Evolutionary conservation across 768 basidiomycete species (phyloP).

Genomic region (Suillus discolor): DNA sequence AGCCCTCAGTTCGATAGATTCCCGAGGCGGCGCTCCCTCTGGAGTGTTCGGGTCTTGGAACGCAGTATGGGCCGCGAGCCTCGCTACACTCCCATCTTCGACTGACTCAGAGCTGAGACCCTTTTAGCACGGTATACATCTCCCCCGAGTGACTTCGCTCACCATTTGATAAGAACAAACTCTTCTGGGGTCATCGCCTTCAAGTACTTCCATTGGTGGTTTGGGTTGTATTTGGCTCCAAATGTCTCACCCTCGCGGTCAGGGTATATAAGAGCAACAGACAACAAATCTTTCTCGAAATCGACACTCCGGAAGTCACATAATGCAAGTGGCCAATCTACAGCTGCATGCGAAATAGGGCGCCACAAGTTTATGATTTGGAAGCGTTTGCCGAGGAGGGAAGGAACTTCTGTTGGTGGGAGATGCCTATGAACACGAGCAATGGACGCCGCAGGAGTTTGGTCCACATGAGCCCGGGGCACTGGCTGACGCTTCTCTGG

Average conservation of each 20-base stretch:
- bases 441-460: slow-evolving; percentile 41
- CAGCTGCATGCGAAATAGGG: slow-evolving; percentile 46
- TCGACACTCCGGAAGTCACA: slow-evolving; percentile 51
- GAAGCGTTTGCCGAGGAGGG: slow-evolving; percentile 45
- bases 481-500: slow-evolving; percentile 48
- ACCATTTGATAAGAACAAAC: slow-evolving; percentile 52
- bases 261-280: slow-evolving; percentile 41
- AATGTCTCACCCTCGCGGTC: slow-evolving; percentile 48
- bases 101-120: slow-evolving; percentile 34
- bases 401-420: slow-evolving; percentile 40
- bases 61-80: slow-evolving; percentile 35
- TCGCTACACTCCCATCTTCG: slow-evolving; percentile 36
- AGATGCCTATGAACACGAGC: slow-evolving; percentile 48
- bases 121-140: not conserved
- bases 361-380: slow-evolving; percentile 61
- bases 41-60: too few relatives aligned
- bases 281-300: slow-evolving; percentile 36
- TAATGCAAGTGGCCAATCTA: slow-evolving; percentile 51
- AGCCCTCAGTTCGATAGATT: too few relatives aligned
- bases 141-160: slow-evolving; percentile 9
- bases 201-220: slow-evolving; percentile 49
- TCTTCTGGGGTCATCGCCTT: slow-evolving; percentile 48
- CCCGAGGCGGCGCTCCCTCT: too few relatives aligned
- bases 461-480: slow-evolving; percentile 46
- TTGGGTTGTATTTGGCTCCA: slow-evolving; percentile 39